A percentile compares a stretch with the other conserved stretches of the same genome.
These are phyloP conservation scores for Kodamaea restingae DNA, from an alignment of 805 yeast species.

Conservation along the genomic window DNA sequence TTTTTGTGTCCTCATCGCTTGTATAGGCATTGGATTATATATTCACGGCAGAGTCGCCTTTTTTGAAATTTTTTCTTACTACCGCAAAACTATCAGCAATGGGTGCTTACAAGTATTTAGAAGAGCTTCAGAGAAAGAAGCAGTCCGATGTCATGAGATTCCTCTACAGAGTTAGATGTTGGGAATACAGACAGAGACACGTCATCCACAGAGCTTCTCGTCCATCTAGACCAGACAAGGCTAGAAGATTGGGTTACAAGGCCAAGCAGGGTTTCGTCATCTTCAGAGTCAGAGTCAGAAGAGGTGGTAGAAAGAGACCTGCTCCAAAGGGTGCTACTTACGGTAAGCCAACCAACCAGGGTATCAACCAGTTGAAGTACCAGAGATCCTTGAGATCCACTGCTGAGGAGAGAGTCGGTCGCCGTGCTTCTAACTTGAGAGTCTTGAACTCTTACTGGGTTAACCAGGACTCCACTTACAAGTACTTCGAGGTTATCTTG, in stretches of 20 bases:
- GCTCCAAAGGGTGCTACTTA: slow-evolving; percentile 99
- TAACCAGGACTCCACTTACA: slow-evolving; percentile 99
- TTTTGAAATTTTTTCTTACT: slow-evolving; percentile 11
- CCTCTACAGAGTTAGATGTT: slow-evolving; percentile 99
- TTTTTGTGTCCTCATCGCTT: not conserved
- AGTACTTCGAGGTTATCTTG: slow-evolving; percentile 96
- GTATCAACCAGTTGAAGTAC: slow-evolving; percentile 98
- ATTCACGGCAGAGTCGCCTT: not conserved
- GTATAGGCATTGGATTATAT: slow-evolving; percentile 1
- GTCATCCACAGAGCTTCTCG: slow-evolving; percentile 98
- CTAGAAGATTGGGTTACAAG: slow-evolving; percentile 99
- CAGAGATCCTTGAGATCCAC: slow-evolving; percentile 97
- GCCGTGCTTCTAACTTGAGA: slow-evolving; percentile 98
- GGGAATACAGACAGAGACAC: slow-evolving; percentile 99
- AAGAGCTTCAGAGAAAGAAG: slow-evolving; percentile 99
- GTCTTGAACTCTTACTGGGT: slow-evolving; percentile 99
- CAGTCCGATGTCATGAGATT: slow-evolving; percentile 99
- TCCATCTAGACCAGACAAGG: slow-evolving; percentile 99
- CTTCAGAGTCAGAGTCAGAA: slow-evolving; percentile 98
- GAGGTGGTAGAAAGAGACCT: slow-evolving; percentile 99
- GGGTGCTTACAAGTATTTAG: slow-evolving; percentile 99
- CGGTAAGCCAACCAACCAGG: slow-evolving; percentile 99
- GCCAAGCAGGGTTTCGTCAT: slow-evolving; percentile 99
- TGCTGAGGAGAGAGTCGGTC: slow-evolving; percentile 99
- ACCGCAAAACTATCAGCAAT: slow-evolving; percentile 39